Base-by-base conservation (phyloP, 1,139 yeast genomes). In the Yamadazyma atmosphaerica region DNA sequence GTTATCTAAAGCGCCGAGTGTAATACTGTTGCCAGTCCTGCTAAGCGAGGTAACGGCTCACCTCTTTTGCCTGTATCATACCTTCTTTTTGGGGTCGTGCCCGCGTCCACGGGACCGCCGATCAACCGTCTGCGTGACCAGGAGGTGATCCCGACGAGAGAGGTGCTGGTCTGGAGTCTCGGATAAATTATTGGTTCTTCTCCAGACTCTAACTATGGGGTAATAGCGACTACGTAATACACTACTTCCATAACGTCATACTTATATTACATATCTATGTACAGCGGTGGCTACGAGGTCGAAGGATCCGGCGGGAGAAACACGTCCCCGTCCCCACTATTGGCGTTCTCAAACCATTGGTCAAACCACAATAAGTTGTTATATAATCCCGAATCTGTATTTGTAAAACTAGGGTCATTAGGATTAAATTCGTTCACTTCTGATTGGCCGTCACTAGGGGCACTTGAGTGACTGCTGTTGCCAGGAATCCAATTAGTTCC, bases 341-440 rank as follows among this genome's bases (percentile, higher is more conserved):
- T 21, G 23, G 16, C 51, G 38, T 61, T 58, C 39, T 65, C 71
- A 26, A 66, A 49, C 76, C 76, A 71, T 48, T 75, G 78, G 49
- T 78, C 81, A 46, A 78, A 78, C 83, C 83, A 78, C 45, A 68
- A 74, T 38, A 78, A 53, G 44, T 73, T 76, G 6, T 38, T 34
- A 22, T 44, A 44, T 9, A 44, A 36, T 5, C 38, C 41, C 7
- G 31, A 28, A 21, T 38, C 39, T 12, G 33, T 30, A 3, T 31
- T 23, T 2, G 31, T 15, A 28, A 40, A 43, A 31, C 46, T 43
- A 4, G 46, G 46, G 26, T 43, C 46, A 33, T 31, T 36, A 24
- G 40, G 38, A 16, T 38, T 40, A n/a, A 35, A 22, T 13, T 40
- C 37, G 14, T 39, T 32, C 11, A 18, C 19, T 8, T 22, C 23